Base-by-base conservation (phyloP, 2,329 filamentous ascomycete species). In the Triangularia setosa region DNA sequence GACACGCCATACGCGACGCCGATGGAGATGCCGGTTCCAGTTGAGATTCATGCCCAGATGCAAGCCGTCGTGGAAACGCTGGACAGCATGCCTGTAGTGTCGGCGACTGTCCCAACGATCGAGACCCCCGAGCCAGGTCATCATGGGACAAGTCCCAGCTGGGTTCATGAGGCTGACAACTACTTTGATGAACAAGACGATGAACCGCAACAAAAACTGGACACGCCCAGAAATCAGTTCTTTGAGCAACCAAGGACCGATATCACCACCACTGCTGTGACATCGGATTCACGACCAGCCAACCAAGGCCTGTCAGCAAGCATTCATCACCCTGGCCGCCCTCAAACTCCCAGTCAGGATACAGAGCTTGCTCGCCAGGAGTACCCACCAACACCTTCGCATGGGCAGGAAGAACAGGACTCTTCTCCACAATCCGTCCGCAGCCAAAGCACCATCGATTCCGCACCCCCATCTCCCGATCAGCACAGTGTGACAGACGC, bases 381-480 rank as follows among this genome's bases (percentile, higher is more conserved):
- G 3, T 8, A 57, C 1, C 71, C 73, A 48, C 35, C 67, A 5
- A 70, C 73, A 1, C 72, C 72, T 8, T 74, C 77, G 3, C 52
- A 55, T 55, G 9, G n/a, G 1, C 52, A 28, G 16, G 23, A 27
- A 4, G 7, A 73, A 12, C 69, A 69, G 18, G 72, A 73, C 23
- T 76, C 74, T 18, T 72, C 74, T 1, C 75, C 77, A 0, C 70
- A 71, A 54, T 79, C 77, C 1, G 53, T 74, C 18, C 72, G 69
- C 54, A 79, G 76, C 70, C 73, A 74, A 44, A 75, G 72, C 24
- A 78, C 76, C 1, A 57, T 77, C 2, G 76, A 76, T 11, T 76
- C 77, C 0, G 65, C 72, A 0, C 72, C 74, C 0, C 72, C 73
- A 0, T 77, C 76, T 2, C 76, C 75, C 1, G 35, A 24, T 8